Evolutionary conservation across 768 basidiomycete genomes (phyloP).

Genomic region (Tulasnella calospora): DNA sequence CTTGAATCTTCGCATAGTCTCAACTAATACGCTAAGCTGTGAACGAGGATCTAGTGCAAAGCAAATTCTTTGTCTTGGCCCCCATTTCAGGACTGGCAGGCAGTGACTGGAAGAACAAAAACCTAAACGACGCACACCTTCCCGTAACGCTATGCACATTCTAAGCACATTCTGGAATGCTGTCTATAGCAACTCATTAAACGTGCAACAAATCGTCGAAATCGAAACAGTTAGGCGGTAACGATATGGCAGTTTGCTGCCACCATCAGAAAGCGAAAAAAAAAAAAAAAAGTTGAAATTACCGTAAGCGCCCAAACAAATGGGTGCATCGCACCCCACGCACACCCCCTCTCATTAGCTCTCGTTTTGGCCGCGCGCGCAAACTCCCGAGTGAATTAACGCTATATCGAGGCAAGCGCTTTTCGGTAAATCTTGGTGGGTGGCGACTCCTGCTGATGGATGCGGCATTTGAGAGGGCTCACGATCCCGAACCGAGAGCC

Average conservation of each 20-base stretch:
- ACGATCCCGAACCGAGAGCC: background rate
- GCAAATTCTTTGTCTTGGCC: background rate
- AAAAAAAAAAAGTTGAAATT: background rate
- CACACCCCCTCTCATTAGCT: background rate
- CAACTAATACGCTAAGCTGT: background rate
- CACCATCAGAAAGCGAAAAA: background rate
- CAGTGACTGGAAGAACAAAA: background rate
- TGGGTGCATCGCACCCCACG: background rate
- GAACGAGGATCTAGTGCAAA: background rate
- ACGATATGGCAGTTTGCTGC: background rate
- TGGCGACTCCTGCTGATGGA: background rate
- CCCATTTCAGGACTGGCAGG: background rate
- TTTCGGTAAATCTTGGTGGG: background rate
- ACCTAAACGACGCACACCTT: too few relatives aligned
- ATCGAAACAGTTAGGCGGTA: background rate
- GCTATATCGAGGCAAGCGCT: background rate
- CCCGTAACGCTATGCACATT: background rate
- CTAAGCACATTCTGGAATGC: background rate
- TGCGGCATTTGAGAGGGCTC: background rate
- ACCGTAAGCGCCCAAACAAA: conserved; percentile 3
- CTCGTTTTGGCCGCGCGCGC: background rate
- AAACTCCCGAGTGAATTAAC: background rate
- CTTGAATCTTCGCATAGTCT: background rate
- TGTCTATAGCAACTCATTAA: background rate
- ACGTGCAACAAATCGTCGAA: background rate